These are phyloP conservation scores for Volvox carteri DNA, from an alignment of 163 green algal genomes.

Conservation along the genomic window DNA sequence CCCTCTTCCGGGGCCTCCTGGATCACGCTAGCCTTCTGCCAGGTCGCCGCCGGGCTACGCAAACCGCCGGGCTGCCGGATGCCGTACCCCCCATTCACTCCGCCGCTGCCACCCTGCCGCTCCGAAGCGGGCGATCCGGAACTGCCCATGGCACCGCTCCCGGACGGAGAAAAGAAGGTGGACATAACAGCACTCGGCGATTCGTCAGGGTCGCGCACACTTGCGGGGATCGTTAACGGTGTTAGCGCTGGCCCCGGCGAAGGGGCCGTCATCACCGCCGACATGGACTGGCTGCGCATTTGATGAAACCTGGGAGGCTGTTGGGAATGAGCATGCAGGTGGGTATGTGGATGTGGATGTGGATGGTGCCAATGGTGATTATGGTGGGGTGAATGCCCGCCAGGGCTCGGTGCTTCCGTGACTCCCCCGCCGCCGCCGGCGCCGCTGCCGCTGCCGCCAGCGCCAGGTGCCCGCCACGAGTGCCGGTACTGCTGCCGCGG, in stretches of 20 bases:
- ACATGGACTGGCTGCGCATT: background rate
- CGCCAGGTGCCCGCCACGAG: background rate
- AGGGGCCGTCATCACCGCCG: background rate
- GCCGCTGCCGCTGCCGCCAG: background rate
- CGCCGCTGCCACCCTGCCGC: background rate
- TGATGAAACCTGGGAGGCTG: background rate
- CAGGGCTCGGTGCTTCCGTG: background rate
- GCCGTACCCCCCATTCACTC: background rate
- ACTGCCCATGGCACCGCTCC: background rate
- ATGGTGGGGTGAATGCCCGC: background rate
- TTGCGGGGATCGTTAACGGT: background rate
- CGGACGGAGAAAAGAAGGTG: background rate
- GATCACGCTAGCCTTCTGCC: slow-evolving; percentile 38
- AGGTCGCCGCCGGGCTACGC: background rate
- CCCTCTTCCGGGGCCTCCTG: slow-evolving; percentile 52
- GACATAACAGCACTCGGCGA: background rate
- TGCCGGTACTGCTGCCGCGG: background rate
- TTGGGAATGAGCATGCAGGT: background rate
- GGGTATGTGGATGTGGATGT: background rate
- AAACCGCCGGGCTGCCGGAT: background rate
- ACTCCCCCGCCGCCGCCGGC: background rate
- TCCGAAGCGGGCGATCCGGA: background rate
- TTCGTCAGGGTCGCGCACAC: background rate
- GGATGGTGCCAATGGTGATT: too few species aligned
- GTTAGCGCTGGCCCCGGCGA: background rate